Conservation (phyloP, 768 basidiomycete genomes). For the Tylopilus rubrobrunneus region DNA sequence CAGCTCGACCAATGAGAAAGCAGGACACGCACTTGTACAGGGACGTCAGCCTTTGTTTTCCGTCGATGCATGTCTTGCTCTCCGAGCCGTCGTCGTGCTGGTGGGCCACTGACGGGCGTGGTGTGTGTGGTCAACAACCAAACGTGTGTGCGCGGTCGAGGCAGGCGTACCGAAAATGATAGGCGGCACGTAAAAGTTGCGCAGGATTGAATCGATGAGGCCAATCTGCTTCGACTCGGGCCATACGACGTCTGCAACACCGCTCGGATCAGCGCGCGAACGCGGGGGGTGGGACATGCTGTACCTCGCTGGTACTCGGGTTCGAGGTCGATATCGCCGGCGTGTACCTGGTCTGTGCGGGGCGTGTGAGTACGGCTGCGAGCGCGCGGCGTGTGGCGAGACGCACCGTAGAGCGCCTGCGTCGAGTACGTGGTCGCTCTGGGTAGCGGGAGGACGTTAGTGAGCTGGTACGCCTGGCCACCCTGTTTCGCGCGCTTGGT, state of each 20-base stretch:
- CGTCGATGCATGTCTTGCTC: slow-evolving; percentile 68
- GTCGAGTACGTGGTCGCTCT: slow-evolving; percentile 63
- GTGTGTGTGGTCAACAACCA: not conserved
- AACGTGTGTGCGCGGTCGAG: not conserved
- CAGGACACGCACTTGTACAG: slow-evolving; percentile 52
- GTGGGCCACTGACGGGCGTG: slow-evolving; percentile 53
- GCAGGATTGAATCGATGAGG: slow-evolving; percentile 73
- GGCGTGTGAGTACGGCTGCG: not conserved
- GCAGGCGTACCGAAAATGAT: slow-evolving; percentile 61
- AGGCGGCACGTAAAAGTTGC: slow-evolving; percentile 78
- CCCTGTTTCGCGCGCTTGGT: slow-evolving; percentile 3
- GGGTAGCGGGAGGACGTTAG: slow-evolving; percentile 50
- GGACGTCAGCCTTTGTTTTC: slow-evolving; percentile 77
- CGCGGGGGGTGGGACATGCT: slow-evolving; percentile 4
- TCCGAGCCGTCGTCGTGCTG: slow-evolving; percentile 60
- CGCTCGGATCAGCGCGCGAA: not conserved
- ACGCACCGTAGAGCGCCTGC: slow-evolving; percentile 52
- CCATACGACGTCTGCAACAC: slow-evolving; percentile 68
- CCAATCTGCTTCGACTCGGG: slow-evolving; percentile 69
- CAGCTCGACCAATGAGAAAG: no score
- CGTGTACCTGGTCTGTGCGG: slow-evolving; percentile 56
- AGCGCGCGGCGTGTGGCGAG: not conserved
- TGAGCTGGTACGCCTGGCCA: slow-evolving; percentile 28
- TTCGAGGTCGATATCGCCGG: slow-evolving; percentile 63
- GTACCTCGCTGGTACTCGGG: slow-evolving; percentile 77